Base-by-base conservation (phyloP, 2,329 filamentous ascomycete genomes). In the Alternaria metachromatica region DNA sequence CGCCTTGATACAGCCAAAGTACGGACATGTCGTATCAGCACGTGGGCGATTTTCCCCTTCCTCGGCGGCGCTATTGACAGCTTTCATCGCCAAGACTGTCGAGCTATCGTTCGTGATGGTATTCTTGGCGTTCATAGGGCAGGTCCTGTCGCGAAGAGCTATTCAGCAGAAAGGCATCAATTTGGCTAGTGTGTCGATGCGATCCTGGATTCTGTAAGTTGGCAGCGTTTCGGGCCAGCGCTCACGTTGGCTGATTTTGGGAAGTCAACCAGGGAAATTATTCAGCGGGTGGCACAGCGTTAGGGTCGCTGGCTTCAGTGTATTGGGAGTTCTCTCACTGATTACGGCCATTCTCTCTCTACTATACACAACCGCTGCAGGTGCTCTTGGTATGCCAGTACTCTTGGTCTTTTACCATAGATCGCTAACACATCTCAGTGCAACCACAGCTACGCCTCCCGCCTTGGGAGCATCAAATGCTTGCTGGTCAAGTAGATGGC, bases 61-160 rank as follows among this genome's bases (percentile, higher is more conserved):
- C 0, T 89, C 87, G 0, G 90, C 91, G 0, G 88, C 87, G 0
- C 79, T 90, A 5, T 68, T 93, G 1, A 87, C 87, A 26, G 86
- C 90, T 0, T 78, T 92, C 3, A 81, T 92, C 20, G 89, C 91
- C 12, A 94, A 93, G 76, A 87, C 89, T 0, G 91, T 93, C 51
- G 92, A 94, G 78, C 74, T 93, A 69, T 87, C 89, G 0, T 93
- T 93, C 71, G 90, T 92, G 3, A 91, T 90, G 0, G 88, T 92
- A 0, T 90, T 91, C 62, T 88, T 93, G 2, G 86, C 89, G 0
- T 90, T 90, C 57, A 73, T 93, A 0, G 91, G 91, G 0, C 92
- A 94, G 75, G 85, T 90, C 0, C 78, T 94, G 71, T 79, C 60
- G 12, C 21, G 60, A 37, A 48, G 56, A 26, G 60, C 60, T 12